Conservation (phyloP, 805 yeast genomes). For the Zygosaccharomyces gambellarensis region DNA sequence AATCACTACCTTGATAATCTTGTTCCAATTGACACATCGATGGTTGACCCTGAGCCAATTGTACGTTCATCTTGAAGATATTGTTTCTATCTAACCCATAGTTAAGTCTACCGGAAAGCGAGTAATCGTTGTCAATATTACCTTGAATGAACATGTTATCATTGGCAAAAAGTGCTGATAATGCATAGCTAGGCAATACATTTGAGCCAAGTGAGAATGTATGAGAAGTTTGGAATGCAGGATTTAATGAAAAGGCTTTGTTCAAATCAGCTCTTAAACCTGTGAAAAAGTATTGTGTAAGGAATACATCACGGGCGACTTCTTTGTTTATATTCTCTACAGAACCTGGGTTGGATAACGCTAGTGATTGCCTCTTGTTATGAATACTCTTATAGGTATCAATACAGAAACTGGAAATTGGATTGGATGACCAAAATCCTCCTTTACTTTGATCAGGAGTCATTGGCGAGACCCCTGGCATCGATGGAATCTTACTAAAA, state of each 20-base stretch:
- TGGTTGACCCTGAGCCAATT: constrained; percentile 83
- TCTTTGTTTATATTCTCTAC: constrained; percentile 91
- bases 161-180: constrained; percentile 82
- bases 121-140: constrained; percentile 78
- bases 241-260: constrained; percentile 85
- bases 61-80: constrained; percentile 80
- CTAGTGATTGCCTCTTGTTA: constrained; percentile 75
- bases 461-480: constrained; percentile 52
- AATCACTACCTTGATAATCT: constrained; percentile 87
- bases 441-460: constrained; percentile 47
- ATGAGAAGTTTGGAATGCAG: constrained; percentile 95
- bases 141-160: constrained; percentile 87
- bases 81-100: constrained; percentile 82
- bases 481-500: constrained; percentile 55
- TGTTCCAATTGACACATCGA: constrained; percentile 94
- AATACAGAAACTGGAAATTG: constrained; percentile 72
- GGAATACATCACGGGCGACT: constrained; percentile 88
- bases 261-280: constrained; percentile 95
- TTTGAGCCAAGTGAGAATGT: constrained; percentile 85
- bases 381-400: constrained; percentile 67
- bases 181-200: constrained; percentile 83
- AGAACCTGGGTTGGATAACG: constrained; percentile 88
- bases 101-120: constrained; percentile 83
- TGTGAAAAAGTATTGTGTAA: constrained; percentile 83
- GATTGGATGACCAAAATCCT: constrained; percentile 72